phyloP scores from a whole-genome alignment of 176 grass and related monocot genomes.

The Thalia dealbata region DNA sequence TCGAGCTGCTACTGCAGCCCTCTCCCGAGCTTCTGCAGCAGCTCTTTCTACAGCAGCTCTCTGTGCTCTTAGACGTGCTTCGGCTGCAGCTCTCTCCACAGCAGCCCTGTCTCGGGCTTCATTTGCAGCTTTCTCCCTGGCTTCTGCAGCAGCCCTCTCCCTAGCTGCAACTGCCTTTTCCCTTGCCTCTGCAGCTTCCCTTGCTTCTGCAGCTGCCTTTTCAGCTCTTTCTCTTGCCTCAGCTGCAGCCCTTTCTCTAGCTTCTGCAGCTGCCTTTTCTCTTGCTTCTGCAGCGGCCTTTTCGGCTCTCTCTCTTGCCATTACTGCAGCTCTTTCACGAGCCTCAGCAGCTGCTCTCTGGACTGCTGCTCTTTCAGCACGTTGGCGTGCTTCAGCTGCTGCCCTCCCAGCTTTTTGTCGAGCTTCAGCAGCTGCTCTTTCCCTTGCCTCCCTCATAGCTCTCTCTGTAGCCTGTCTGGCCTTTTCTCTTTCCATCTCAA shows the following conservation, averaged over 20 bases:
- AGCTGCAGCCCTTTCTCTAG: constrained; percentile 36
- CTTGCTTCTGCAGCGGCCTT: constrained; percentile 2
- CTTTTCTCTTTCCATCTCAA: constrained; percentile 55
- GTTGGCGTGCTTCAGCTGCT: constrained; percentile 30
- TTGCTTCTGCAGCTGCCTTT: constrained; percentile 48
- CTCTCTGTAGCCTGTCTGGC: constrained; percentile 48
- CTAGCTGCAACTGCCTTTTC: constrained; percentile 1
- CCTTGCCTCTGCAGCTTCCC: constrained; percentile 24
- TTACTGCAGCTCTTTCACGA: constrained; percentile 40
- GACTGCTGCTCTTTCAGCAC: constrained; percentile 50
- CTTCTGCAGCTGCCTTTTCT: constrained; percentile 49
- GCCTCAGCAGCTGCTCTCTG: constrained; percentile 56
- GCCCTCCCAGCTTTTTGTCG: constrained; percentile 48
- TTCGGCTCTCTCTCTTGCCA: constrained; percentile 7
- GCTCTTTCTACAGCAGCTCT: not conserved
- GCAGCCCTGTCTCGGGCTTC: constrained; percentile 10
- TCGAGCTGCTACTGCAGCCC: not conserved
- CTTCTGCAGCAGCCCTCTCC: not conserved
- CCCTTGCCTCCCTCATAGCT: constrained; percentile 58
- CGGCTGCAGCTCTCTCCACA: not conserved
- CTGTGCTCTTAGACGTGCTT: not conserved
- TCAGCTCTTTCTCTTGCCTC: constrained; percentile 25
- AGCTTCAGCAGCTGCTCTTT: constrained; percentile 60
- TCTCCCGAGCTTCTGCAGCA: constrained; percentile 4
- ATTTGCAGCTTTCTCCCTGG: not conserved